These are phyloP conservation scores for Pythium diclinum DNA, from an alignment of 352 stramenopile genomes.

Conservation along the genomic window DNA sequence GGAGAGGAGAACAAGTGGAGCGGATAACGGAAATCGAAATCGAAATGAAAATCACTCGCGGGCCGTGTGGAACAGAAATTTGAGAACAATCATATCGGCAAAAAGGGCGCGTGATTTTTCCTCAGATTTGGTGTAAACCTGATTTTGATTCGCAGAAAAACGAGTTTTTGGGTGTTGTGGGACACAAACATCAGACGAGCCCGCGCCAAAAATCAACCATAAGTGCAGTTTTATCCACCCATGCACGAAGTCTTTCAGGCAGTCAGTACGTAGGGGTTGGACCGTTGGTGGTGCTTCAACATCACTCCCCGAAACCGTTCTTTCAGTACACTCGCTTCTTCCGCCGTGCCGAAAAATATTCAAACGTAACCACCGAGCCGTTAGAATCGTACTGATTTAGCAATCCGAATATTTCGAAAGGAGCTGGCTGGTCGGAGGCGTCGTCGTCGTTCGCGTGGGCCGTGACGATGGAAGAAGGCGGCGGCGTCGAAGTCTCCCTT, in stretches of 20 bases:
- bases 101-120: background rate
- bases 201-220: background rate
- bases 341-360: background rate
- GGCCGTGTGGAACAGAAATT: background rate
- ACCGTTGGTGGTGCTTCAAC: background rate
- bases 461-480: slow-evolving; percentile 5
- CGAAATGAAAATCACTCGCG: background rate
- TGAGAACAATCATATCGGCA: background rate
- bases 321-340: background rate
- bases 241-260: slow-evolving; percentile 10
- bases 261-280: slow-evolving; percentile 20
- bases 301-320: background rate
- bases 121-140: background rate
- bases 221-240: slow-evolving; percentile 16
- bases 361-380: background rate
- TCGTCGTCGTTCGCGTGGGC: background rate
- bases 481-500: background rate
- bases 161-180: too few species aligned
- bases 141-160: background rate
- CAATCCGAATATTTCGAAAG: slow-evolving; percentile 3
- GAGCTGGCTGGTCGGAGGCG: background rate
- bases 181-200: background rate
- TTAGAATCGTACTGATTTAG: background rate
- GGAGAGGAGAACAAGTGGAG: background rate
- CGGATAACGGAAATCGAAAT: background rate